Conservation (phyloP, 2,329 filamentous ascomycete species). For the Paecilomyces variotii region DNA sequence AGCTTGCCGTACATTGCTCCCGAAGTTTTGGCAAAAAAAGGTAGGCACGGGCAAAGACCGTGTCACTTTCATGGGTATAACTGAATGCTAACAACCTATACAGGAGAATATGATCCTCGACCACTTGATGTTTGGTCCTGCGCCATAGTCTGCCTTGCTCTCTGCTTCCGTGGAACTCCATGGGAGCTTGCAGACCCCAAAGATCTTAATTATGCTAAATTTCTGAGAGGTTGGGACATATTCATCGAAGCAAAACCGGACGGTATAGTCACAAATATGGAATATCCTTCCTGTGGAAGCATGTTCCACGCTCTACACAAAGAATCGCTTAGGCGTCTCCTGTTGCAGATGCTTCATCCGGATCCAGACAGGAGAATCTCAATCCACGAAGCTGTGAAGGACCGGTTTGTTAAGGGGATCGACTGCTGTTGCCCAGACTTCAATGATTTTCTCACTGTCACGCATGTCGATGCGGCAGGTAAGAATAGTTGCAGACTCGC, state of each 20-base stretch:
- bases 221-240: conserved; percentile 60
- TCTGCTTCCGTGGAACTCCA: conserved; percentile 63
- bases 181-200: conserved; percentile 62
- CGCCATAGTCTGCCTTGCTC: conserved; percentile 72
- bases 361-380: conserved; percentile 62
- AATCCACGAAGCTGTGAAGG: conserved; percentile 60
- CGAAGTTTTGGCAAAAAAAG: conserved; percentile 65
- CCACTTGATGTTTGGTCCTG: conserved; percentile 80
- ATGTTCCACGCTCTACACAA: conserved; percentile 52
- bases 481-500: conserved; percentile 15
- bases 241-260: conserved; percentile 54
- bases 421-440: conserved; percentile 69
- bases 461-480: conserved; percentile 17
- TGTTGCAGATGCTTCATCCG: conserved; percentile 78
- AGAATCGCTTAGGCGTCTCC: conserved; percentile 53
- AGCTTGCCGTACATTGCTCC: conserved; percentile 82
- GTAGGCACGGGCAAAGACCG: conserved; percentile 12
- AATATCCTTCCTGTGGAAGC: conserved; percentile 57
- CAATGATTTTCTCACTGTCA: conserved; percentile 48
- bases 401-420: conserved; percentile 64
- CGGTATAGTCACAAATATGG: conserved; percentile 46
- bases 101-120: conserved; percentile 61
- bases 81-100: neutral
- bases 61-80: neutral
- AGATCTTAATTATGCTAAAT: conserved; percentile 54